Evolutionary conservation across 306 rosid genomes (phyloP).

Genomic region (Vigna trinervia): DNA sequence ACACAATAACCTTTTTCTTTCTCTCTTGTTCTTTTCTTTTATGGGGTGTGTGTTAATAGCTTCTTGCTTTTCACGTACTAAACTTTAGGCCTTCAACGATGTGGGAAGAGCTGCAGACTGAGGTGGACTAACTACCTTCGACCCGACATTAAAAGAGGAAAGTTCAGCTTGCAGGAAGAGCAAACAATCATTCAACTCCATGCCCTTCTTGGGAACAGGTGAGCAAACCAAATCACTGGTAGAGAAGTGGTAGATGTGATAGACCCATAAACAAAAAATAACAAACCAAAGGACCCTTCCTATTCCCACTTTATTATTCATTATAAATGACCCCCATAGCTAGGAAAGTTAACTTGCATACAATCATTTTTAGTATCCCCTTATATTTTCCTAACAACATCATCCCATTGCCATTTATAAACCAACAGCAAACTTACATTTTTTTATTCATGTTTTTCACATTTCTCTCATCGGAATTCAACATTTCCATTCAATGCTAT

Average conservation of each 20-base stretch:
- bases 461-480: background rate
- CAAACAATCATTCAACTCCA: constrained; percentile 64
- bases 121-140: constrained; percentile 65
- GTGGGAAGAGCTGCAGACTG: constrained; percentile 65
- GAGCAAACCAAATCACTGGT: background rate
- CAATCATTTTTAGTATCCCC: background rate
- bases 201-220: constrained; percentile 67
- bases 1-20: too few species aligned
- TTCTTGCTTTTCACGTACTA: background rate
- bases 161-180: constrained; percentile 62
- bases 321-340: background rate
- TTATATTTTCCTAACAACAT: background rate
- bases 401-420: background rate
- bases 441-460: background rate
- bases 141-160: constrained; percentile 64
- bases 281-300: background rate
- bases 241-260: background rate
- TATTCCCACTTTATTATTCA: background rate
- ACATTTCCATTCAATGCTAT: background rate
- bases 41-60: background rate
- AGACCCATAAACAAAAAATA: constrained; percentile 4
- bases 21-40: background rate
- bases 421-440: background rate
- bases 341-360: background rate
- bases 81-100: constrained; percentile 54